Evolutionary conservation across 768 basidiomycete species (phyloP).

Genomic region (Lentinula edodes): DNA sequence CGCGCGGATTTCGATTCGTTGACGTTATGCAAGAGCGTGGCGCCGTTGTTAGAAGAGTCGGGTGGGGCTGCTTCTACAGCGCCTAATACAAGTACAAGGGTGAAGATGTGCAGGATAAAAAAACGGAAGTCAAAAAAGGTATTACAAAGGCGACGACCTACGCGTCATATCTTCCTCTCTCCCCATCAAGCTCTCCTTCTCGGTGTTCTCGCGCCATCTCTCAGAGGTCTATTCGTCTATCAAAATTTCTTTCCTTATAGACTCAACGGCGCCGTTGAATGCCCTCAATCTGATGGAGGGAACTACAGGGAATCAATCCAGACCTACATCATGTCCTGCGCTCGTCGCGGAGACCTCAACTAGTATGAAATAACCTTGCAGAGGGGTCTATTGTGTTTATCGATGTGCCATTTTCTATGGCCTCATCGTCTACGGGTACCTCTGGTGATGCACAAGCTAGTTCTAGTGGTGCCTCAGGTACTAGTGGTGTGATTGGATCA

Average conservation of each 20-base stretch:
- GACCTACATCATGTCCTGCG: conserved; percentile 90
- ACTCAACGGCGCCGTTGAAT: conserved; percentile 72
- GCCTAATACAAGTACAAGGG: neutral
- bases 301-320: conserved; percentile 47
- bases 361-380: conserved; percentile 82
- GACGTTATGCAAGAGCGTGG: conserved; percentile 70
- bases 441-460: conserved; percentile 14
- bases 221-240: conserved; percentile 90
- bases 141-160: conserved; percentile 33
- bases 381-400: conserved; percentile 79
- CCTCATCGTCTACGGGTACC: neutral
- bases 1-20: conserved; percentile 88
- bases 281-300: conserved; percentile 28
- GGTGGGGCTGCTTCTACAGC: neutral
- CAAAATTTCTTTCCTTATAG: conserved; percentile 69
- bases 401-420: conserved; percentile 38
- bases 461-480: neutral
- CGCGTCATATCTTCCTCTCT: conserved; percentile 77
- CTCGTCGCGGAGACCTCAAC: conserved; percentile 77
- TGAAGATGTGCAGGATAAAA: conserved; percentile 2
- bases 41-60: conserved; percentile 69
- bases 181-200: conserved; percentile 89
- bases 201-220: conserved; percentile 80
- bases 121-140: neutral
- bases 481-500: too few species aligned